Evolutionary conservation across 306 rosid species (phyloP).

Genomic region (Sicyos baderoa): DNA sequence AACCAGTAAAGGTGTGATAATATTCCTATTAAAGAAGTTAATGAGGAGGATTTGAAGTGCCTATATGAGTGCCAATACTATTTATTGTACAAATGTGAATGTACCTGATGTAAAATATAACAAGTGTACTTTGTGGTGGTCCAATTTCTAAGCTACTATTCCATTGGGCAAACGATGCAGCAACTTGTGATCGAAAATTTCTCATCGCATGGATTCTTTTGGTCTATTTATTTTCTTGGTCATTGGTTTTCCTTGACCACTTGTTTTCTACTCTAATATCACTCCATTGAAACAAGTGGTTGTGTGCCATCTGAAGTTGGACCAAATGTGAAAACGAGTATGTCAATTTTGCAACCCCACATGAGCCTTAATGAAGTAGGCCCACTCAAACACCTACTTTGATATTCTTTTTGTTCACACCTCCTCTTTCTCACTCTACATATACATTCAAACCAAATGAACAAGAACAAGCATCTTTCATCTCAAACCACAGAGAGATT

Average conservation of each 20-base stretch:
- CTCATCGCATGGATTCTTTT: neutral
- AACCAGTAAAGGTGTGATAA: neutral
- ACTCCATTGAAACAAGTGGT: constrained; percentile 11
- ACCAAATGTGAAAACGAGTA: constrained; percentile 15
- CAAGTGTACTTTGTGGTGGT: constrained; percentile 1
- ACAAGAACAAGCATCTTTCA: too few relatives aligned
- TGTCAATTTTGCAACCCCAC: constrained; percentile 12
- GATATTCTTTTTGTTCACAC: too few relatives aligned
- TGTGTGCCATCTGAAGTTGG: constrained; percentile 3
- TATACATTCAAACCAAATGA: neutral
- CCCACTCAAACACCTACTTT: too few relatives aligned
- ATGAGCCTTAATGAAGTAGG: neutral
- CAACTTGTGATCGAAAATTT: constrained; percentile 3
- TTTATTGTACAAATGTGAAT: neutral
- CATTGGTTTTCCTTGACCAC: neutral
- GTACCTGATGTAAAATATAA: neutral
- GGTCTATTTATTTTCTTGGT: constrained; percentile 6
- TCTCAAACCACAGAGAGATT: neutral
- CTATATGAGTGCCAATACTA: neutral
- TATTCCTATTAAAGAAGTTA: neutral
- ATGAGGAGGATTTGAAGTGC: neutral
- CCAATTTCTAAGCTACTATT: neutral
- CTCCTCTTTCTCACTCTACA: neutral
- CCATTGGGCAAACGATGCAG: constrained; percentile 1
- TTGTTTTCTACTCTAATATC: neutral